Percentiles rank a stretch among this genome's conserved stretches.
Evolutionary conservation across 176 grass and related monocot genomes (phyloP).

Genomic region (Aegilops speltoides): DNA sequence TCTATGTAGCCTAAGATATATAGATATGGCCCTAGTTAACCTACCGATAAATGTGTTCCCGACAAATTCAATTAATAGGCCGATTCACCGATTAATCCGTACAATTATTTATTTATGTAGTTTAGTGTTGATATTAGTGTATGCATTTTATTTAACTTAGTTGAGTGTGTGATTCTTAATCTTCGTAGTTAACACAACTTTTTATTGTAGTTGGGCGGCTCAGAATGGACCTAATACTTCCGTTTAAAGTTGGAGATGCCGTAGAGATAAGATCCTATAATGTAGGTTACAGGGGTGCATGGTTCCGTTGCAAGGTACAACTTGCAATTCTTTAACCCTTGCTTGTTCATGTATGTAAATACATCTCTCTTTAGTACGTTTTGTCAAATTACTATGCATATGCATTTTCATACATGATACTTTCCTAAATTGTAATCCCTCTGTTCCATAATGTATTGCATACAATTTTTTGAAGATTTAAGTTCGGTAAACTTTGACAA

Average conservation of each 20-base stretch:
- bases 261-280: slow-evolving; percentile 45
- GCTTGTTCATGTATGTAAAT: neutral
- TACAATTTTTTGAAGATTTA: neutral
- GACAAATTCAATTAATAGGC: too few relatives aligned
- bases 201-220: slow-evolving; percentile 13
- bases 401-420: neutral
- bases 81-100: too few relatives aligned
- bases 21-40: too few relatives aligned
- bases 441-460: neutral
- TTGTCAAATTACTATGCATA: neutral
- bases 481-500: neutral
- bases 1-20: too few relatives aligned
- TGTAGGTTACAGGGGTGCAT: slow-evolving; percentile 53
- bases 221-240: slow-evolving; percentile 38
- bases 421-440: neutral
- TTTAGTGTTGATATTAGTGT: neutral
- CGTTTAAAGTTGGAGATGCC: slow-evolving; percentile 49
- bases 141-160: neutral
- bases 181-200: neutral
- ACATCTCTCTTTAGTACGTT: neutral
- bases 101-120: neutral
- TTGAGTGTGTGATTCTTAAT: neutral
- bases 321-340: neutral
- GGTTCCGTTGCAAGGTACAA: slow-evolving; percentile 66
- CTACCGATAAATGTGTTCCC: too few relatives aligned